These are phyloP conservation scores for Globisporangium viniferum DNA, from an alignment of 352 stramenopile species.

Conservation along the genomic window DNA sequence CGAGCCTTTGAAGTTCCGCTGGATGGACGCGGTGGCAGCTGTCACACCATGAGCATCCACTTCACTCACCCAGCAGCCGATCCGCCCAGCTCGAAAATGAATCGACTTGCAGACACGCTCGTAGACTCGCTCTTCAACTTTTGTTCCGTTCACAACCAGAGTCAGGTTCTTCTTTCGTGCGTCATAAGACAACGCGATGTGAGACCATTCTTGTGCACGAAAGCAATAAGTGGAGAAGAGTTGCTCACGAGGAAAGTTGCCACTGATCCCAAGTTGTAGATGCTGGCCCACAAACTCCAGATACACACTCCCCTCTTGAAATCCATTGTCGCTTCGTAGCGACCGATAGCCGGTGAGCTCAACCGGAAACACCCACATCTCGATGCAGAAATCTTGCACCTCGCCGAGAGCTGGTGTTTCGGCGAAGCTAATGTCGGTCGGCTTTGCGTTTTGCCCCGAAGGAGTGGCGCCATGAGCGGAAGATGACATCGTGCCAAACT, in stretches of 20 bases:
- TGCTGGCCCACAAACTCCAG: conserved; percentile 66
- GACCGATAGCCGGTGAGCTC: conserved; percentile 62
- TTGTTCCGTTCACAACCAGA: conserved; percentile 57
- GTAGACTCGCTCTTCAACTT: conserved; percentile 36
- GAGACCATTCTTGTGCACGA: conserved; percentile 61
- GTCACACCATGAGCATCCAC: conserved; percentile 33
- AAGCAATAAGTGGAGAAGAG: conserved; percentile 59
- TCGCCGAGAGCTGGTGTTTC: conserved; percentile 64
- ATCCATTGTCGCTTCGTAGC: conserved; percentile 72
- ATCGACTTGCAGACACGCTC: conserved; percentile 38
- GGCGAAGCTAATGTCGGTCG: conserved; percentile 59
- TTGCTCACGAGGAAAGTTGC: conserved; percentile 67
- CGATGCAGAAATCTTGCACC: conserved; percentile 65
- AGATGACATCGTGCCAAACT: conserved; percentile 51
- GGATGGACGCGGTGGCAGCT: conserved; percentile 27
- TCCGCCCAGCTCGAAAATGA: conserved; percentile 46
- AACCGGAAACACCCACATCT: conserved; percentile 77
- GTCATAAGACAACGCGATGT: conserved; percentile 62
- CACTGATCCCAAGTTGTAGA: conserved; percentile 69
- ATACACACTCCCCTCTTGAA: conserved; percentile 64
- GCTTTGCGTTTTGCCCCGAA: conserved; percentile 27
- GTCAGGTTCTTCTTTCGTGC: conserved; percentile 20
- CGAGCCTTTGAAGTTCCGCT: conserved; percentile 69
- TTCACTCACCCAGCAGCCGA: conserved; percentile 75
- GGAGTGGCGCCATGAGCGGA: conserved; percentile 7